Evolutionary conservation across 2,329 filamentous ascomycete genomes (phyloP).

Genomic region (Fusarium sp.): DNA sequence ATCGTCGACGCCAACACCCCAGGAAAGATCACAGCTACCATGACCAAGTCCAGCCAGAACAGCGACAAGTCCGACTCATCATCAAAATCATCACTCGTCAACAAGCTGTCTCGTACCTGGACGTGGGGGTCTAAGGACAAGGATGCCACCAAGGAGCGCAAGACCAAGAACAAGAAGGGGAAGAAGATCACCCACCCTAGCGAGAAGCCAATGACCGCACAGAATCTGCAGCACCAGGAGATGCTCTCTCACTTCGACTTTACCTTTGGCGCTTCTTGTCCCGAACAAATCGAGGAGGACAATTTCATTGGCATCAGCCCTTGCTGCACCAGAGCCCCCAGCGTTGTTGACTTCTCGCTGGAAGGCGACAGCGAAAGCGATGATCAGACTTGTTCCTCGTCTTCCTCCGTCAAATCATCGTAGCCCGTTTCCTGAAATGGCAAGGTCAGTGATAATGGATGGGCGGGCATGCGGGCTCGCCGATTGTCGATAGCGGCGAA

Average conservation of each 20-base stretch:
- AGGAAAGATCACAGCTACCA: slow-evolving; percentile 40
- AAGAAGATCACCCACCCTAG: slow-evolving; percentile 50
- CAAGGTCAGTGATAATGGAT: slow-evolving; percentile 30
- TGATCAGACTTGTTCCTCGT: slow-evolving; percentile 30
- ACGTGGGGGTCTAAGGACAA: slow-evolving; percentile 45
- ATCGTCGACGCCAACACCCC: slow-evolving; percentile 45
- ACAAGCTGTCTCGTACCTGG: slow-evolving; percentile 45
- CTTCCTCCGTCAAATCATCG: slow-evolving; percentile 32
- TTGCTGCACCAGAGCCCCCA: slow-evolving; percentile 53
- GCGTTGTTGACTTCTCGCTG: slow-evolving; percentile 44
- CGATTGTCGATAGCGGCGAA: slow-evolving; percentile 23
- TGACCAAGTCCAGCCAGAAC: slow-evolving; percentile 44
- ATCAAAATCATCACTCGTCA: slow-evolving; percentile 44
- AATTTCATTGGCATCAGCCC: slow-evolving; percentile 55
- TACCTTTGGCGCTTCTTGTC: slow-evolving; percentile 54
- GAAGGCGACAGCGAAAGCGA: slow-evolving; percentile 38
- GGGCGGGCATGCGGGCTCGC: slow-evolving; percentile 29
- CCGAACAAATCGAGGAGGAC: slow-evolving; percentile 45
- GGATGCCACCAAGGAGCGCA: slow-evolving; percentile 43
- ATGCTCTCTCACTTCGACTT: slow-evolving; percentile 57
- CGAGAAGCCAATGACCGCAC: slow-evolving; percentile 55
- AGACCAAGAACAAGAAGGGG: slow-evolving; percentile 43
- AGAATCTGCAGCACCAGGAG: slow-evolving; percentile 58
- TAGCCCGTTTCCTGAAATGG: slow-evolving; percentile 35
- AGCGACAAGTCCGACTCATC: slow-evolving; percentile 41